phyloP scores from a whole-genome alignment of 441 rosid species.

The Biscutella laevigata region DNA sequence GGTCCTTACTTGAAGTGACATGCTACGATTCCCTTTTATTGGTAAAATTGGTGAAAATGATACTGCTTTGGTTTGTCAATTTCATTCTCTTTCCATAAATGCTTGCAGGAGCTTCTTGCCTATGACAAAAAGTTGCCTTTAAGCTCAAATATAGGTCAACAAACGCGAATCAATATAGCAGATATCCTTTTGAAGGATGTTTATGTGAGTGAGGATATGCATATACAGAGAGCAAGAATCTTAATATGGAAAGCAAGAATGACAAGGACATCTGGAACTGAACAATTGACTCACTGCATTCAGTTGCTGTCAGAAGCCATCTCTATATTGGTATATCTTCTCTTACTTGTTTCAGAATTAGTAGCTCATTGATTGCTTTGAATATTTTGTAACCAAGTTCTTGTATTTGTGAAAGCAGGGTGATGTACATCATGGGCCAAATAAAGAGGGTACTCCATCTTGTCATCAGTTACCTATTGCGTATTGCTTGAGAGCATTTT shows the following conservation, averaged over 20 bases:
- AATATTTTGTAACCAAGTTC: constrained; percentile 30
- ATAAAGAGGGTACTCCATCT: constrained; percentile 22
- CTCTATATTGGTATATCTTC: constrained; percentile 38
- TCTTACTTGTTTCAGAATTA: constrained; percentile 18
- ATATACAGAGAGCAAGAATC: constrained; percentile 46
- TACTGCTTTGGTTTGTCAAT: neutral
- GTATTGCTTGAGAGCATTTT: constrained; percentile 66
- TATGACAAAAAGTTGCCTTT: constrained; percentile 46
- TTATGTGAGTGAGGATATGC: constrained; percentile 29
- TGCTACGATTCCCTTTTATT: neutral
- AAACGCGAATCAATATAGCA: constrained; percentile 44
- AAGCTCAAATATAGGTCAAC: constrained; percentile 45
- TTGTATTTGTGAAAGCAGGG: constrained; percentile 17
- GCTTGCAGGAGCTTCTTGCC: constrained; percentile 61
- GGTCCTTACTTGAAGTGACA: constrained; percentile 1
- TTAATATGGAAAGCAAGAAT: constrained; percentile 57
- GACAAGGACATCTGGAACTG: constrained; percentile 46
- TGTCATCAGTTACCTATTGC: constrained; percentile 56
- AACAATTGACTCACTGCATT: constrained; percentile 43
- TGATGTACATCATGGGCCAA: constrained; percentile 18
- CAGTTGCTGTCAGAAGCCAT: constrained; percentile 65
- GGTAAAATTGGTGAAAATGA: neutral
- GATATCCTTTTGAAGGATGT: constrained; percentile 52
- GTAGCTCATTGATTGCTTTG: constrained; percentile 16
- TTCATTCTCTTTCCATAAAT: constrained; percentile 13